A percentile compares a stretch with the other conserved stretches of the same genome.
These are phyloP conservation scores for Cicer yamashitae DNA, from an alignment of 306 rosid species.

Conservation along the genomic window DNA sequence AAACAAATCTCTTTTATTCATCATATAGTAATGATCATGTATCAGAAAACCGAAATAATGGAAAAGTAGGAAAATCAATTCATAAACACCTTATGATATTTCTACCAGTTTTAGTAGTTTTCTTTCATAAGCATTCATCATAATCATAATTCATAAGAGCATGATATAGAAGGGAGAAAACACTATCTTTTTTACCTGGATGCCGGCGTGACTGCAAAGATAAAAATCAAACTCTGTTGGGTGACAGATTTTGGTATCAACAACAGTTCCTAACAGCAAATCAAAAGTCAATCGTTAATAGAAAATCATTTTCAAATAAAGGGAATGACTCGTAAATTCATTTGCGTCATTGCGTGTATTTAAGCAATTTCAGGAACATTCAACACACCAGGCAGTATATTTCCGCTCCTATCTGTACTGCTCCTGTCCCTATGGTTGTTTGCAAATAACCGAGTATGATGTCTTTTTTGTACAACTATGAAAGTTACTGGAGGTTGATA, in stretches of 20 bases:
- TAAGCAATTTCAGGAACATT: not conserved
- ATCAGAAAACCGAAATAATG: too few relatives aligned
- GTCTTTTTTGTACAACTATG: constrained; percentile 91
- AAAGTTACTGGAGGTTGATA: constrained; percentile 96
- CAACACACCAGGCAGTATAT: constrained; percentile 80
- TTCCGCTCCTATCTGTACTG: constrained; percentile 88
- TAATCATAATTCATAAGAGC: not conserved
- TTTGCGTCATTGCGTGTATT: not conserved
- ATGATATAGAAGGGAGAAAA: not conserved
- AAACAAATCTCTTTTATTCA: too few relatives aligned
- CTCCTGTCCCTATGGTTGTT: constrained; percentile 78
- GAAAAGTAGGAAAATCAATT: too few relatives aligned
- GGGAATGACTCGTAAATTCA: not conserved
- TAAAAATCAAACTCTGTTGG: constrained; percentile 96
- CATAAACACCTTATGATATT: too few relatives aligned
- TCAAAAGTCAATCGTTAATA: not conserved
- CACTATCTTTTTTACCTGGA: constrained; percentile 58
- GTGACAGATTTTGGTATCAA: constrained; percentile 92
- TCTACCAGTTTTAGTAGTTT: too few relatives aligned
- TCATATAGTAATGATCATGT: too few relatives aligned
- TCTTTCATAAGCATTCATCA: not conserved
- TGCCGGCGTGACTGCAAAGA: constrained; percentile 96
- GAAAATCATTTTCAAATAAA: constrained; percentile 2
- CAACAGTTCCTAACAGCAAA: constrained; percentile 76
- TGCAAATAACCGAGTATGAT: constrained; percentile 86